Evolutionary conservation across 2,329 filamentous ascomycete species (phyloP).

Genomic region (Pseudogymnoascus sp.): DNA sequence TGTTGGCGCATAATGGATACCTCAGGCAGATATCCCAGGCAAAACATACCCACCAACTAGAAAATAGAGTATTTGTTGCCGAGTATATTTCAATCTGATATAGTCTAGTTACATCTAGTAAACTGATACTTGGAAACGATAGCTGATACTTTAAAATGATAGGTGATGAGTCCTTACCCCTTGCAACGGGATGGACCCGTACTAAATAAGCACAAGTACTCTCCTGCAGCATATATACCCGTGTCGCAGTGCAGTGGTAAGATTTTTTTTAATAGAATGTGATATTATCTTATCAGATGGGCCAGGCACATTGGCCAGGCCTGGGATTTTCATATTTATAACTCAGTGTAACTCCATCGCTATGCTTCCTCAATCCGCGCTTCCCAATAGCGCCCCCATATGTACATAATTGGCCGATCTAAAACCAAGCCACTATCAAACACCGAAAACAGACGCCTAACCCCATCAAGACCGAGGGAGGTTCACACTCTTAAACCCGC

Average conservation of each 20-base stretch:
- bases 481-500: background rate
- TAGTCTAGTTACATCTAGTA: background rate
- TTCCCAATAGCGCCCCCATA: background rate
- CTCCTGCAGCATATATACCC: background rate
- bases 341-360: background rate
- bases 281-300: conserved; percentile 5
- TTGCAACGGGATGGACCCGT: background rate
- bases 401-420: background rate
- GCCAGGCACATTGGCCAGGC: background rate
- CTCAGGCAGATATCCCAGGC: background rate
- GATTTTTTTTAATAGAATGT: background rate
- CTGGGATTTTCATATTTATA: background rate
- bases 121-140: background rate
- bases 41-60: background rate
- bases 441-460: background rate
- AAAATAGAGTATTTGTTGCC: background rate
- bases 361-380: background rate
- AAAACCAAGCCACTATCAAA: background rate
- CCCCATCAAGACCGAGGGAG: background rate
- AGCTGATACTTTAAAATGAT: background rate
- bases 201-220: background rate
- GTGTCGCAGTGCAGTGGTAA: background rate
- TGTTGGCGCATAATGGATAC: background rate
- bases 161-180: background rate
- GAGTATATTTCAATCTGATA: background rate